Percentiles rank a stretch among this genome's conserved stretches.
Conservation (phyloP, 2,329 filamentous ascomycete genomes). For the Podosphaera aphanis region DNA sequence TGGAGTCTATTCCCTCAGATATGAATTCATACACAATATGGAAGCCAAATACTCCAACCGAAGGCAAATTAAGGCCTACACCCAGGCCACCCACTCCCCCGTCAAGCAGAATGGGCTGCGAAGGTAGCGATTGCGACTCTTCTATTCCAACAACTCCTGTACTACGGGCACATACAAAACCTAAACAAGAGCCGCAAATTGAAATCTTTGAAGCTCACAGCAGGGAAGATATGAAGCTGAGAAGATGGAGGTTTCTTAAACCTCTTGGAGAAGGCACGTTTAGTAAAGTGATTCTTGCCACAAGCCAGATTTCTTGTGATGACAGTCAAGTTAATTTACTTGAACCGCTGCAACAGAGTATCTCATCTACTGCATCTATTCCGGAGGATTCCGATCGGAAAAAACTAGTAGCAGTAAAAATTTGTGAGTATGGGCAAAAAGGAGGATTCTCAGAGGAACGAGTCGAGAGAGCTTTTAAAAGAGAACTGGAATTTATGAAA, state of each 20-base stretch:
- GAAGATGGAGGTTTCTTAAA: constrained; percentile 58
- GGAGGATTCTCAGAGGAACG: constrained; percentile 84
- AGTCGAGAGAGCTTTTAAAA: constrained; percentile 77
- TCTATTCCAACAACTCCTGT: constrained; percentile 21
- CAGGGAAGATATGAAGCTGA: constrained; percentile 42
- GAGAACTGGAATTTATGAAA: constrained; percentile 85
- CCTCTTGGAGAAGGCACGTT: constrained; percentile 83
- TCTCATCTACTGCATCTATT: constrained; percentile 11
- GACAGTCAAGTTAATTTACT: constrained; percentile 19
- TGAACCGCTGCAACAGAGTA: constrained; percentile 8
- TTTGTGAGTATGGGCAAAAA: constrained; percentile 82
- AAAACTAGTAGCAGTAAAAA: constrained; percentile 78
- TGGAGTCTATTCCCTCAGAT: constrained; percentile 21
- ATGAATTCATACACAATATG: constrained; percentile 36
- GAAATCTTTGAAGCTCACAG: constrained; percentile 51
- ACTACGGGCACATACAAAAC: constrained; percentile 17
- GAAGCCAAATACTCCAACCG: constrained; percentile 58
- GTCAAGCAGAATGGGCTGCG: constrained; percentile 44
- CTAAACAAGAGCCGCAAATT: constrained; percentile 11
- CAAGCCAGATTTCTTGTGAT: constrained; percentile 37
- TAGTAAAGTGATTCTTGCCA: constrained; percentile 79
- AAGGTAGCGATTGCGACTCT: constrained; percentile 24
- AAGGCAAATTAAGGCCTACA: constrained; percentile 46
- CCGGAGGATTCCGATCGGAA: constrained; percentile 35
- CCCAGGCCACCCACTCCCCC: constrained; percentile 56